phyloP scores from a whole-genome alignment of 441 rosid species.

The Jatropha multifida region DNA sequence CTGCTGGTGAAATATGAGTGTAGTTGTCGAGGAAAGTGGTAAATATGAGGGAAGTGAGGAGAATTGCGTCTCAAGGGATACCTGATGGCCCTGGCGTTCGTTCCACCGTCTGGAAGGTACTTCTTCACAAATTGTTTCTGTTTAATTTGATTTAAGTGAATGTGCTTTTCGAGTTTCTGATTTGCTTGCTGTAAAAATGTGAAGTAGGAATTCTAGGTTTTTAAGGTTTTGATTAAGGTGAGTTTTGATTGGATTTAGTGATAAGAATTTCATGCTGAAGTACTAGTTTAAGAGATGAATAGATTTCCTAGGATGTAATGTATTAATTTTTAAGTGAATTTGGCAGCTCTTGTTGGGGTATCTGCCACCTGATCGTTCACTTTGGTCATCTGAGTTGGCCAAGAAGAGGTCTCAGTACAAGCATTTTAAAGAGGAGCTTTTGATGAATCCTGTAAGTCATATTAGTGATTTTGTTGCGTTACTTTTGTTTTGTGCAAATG shows the following conservation, averaged over 20 bases:
- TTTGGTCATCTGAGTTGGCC: constrained; percentile 77
- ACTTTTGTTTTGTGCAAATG: background rate
- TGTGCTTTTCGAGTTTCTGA: background rate
- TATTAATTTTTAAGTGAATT: constrained; percentile 14
- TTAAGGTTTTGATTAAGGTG: no score
- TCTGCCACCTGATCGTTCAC: constrained; percentile 77
- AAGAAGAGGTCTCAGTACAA: constrained; percentile 91
- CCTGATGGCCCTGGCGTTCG: constrained; percentile 88
- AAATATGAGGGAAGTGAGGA: constrained; percentile 77
- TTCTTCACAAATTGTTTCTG: background rate
- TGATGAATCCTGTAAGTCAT: constrained; percentile 90
- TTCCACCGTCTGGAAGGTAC: constrained; percentile 92
- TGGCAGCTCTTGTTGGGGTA: constrained; percentile 91
- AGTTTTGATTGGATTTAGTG: no score
- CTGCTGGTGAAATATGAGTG: constrained; percentile 15
- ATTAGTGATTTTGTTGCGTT: constrained; percentile 1
- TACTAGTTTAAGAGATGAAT: no score
- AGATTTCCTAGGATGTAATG: no score
- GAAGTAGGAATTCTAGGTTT: background rate
- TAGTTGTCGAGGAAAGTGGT: constrained; percentile 86
- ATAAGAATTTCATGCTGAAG: background rate
- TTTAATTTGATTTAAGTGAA: constrained; percentile 5
- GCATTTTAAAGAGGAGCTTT: constrained; percentile 83
- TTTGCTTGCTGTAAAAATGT: background rate
- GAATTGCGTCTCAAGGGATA: constrained; percentile 74